Evolutionary conservation across 495 filamentous ascomycete genomes (phyloP).

Genomic region (Aspergillus funiculosus): DNA sequence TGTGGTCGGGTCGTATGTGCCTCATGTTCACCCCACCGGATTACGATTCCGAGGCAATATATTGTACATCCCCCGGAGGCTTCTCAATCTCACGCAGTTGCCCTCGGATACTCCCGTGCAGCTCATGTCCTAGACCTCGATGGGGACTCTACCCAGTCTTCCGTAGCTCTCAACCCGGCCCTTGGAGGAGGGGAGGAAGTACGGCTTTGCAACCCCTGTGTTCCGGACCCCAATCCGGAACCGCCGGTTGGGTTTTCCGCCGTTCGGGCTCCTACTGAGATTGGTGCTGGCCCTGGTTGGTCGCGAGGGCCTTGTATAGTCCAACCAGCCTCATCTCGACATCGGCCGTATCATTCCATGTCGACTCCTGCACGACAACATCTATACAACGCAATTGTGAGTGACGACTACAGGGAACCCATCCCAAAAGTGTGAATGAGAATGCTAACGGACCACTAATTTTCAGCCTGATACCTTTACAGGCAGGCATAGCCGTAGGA

Average conservation of each 20-base stretch:
- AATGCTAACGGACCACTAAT: constrained; percentile 2
- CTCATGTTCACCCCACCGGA: constrained; percentile 86
- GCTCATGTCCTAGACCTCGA: constrained; percentile 39
- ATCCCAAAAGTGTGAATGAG: too few species aligned
- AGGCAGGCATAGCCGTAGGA: constrained; percentile 18
- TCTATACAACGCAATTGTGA: constrained; percentile 9
- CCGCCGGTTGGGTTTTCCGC: constrained; percentile 42
- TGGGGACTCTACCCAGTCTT: constrained; percentile 23
- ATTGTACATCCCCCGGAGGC: constrained; percentile 76
- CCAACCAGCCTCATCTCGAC: constrained; percentile 14
- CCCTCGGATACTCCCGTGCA: constrained; percentile 18
- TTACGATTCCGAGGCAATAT: constrained; percentile 88
- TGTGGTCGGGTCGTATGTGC: constrained; percentile 93
- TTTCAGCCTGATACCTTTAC: constrained; percentile 14
- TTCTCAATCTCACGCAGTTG: constrained; percentile 16
- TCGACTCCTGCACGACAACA: constrained; percentile 6
- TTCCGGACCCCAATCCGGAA: constrained; percentile 80
- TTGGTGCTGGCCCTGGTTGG: constrained; percentile 4
- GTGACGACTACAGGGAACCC: too few species aligned
- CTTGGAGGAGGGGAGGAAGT: constrained; percentile 80
- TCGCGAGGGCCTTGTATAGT: constrained; percentile 5
- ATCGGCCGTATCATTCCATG: constrained; percentile 21
- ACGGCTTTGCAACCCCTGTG: constrained; percentile 88
- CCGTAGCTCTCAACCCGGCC: constrained; percentile 41
- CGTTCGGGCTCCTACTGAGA: constrained; percentile 23